Conservation (phyloP, 495 filamentous ascomycete genomes). For the Delitschia confertaspora region DNA sequence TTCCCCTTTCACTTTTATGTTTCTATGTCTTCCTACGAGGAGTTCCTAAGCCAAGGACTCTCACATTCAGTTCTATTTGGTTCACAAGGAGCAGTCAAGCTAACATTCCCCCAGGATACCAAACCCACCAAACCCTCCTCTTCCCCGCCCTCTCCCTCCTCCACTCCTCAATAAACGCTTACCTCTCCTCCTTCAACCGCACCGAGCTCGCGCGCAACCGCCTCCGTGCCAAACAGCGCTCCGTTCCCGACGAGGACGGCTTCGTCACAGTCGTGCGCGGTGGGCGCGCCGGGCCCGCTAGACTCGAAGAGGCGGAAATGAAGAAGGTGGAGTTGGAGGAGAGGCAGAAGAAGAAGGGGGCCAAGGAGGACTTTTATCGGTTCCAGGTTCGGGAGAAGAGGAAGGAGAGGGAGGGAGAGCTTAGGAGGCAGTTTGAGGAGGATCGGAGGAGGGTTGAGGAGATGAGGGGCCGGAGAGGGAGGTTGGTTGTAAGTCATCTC, state of each 20-base stretch:
- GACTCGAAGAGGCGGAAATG: conserved; percentile 64
- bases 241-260: conserved; percentile 85
- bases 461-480: conserved; percentile 52
- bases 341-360: conserved; percentile 55
- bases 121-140: conserved; percentile 53
- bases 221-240: conserved; percentile 52
- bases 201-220: conserved; percentile 54
- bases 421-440: conserved; percentile 57
- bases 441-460: conserved; percentile 54
- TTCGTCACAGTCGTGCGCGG: conserved; percentile 87
- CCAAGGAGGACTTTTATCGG: conserved; percentile 73
- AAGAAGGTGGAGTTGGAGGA: conserved; percentile 66
- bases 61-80: not conserved
- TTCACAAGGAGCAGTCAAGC: too few species aligned
- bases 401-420: conserved; percentile 67
- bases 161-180: conserved; percentile 66
- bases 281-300: conserved; percentile 61
- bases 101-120: conserved; percentile 42
- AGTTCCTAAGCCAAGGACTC: too few species aligned
- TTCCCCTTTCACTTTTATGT: conserved; percentile 4
- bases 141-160: conserved; percentile 59
- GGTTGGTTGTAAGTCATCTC: conserved; percentile 26
- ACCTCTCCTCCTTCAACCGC: conserved; percentile 63
- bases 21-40: not conserved
- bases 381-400: conserved; percentile 86